Evolutionary conservation across 345 rosid species (phyloP).

Genomic region (Pugionium cornutum): DNA sequence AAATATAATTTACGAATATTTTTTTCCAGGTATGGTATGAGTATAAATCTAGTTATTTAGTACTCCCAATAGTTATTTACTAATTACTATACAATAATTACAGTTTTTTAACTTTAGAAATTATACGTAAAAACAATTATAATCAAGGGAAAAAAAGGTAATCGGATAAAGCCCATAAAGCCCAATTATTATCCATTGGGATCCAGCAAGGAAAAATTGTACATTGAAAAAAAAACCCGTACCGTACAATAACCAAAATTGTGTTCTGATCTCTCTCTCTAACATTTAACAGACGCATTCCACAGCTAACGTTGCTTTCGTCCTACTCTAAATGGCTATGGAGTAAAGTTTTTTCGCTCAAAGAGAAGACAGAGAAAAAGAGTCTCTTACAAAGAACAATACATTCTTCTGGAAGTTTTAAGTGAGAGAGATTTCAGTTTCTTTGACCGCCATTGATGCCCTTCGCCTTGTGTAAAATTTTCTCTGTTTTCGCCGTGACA

Average conservation of each 20-base stretch:
- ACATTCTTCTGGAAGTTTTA: conserved; percentile 32
- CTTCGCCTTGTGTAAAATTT: neutral
- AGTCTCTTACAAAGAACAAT: neutral
- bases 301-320: conserved; percentile 43
- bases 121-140: neutral
- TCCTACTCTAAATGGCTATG: conserved; percentile 38
- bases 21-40: no score
- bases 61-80: no score
- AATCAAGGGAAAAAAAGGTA: neutral
- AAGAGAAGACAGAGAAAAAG: neutral
- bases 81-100: no score
- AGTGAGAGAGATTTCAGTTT: neutral
- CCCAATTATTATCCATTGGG: conserved; percentile 34
- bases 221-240: neutral
- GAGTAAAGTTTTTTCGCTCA: conserved; percentile 19
- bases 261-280: neutral
- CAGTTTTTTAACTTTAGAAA: no score
- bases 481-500: conserved; percentile 23
- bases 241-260: conserved; percentile 26
- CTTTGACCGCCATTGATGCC: conserved; percentile 42
- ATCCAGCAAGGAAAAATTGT: conserved; percentile 12
- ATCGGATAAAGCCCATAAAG: conserved; percentile 39
- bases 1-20: no score
- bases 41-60: no score
- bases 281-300: conserved; percentile 39